Conservation (phyloP, 139 green algal species). For the Mychonastes homosphaera region DNA sequence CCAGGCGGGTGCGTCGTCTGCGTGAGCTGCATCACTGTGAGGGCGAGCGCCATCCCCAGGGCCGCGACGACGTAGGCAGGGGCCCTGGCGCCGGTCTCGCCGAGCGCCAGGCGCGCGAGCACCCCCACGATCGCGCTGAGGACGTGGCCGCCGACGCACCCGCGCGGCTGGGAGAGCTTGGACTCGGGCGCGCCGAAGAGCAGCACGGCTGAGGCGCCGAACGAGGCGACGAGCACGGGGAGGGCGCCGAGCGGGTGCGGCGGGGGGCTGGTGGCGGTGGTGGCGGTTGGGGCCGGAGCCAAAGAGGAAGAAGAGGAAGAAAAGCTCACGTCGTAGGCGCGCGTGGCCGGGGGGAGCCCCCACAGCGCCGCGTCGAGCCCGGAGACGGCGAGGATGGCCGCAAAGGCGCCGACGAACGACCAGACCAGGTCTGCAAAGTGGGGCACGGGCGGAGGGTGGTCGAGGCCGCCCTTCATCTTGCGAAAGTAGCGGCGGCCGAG, state of each 20-base stretch:
- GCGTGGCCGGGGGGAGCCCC: not conserved
- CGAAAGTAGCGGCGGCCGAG: constrained; percentile 3
- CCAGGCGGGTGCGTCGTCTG: constrained; percentile 31
- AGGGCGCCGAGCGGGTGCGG: constrained; percentile 14
- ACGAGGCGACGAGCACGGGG: constrained; percentile 26
- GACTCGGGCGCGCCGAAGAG: constrained; percentile 29
- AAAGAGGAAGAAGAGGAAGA: too few relatives aligned
- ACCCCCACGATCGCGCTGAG: constrained; percentile 26
- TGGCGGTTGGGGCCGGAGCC: too few relatives aligned
- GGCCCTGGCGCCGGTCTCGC: too few relatives aligned
- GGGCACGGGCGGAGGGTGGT: constrained; percentile 5
- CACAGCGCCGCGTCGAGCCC: constrained; percentile 2
- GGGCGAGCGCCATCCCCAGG: constrained; percentile 32
- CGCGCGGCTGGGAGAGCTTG: constrained; percentile 30
- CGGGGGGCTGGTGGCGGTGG: too few relatives aligned
- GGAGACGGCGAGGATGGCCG: constrained; percentile 8
- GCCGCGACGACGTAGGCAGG: constrained; percentile 13
- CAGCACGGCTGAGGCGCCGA: constrained; percentile 37
- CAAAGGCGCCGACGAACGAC: constrained; percentile 31
- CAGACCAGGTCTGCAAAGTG: not conserved
- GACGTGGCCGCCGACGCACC: constrained; percentile 28
- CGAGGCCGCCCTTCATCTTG: constrained; percentile 13
- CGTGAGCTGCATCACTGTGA: constrained; percentile 28
- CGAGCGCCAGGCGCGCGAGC: constrained; percentile 13
- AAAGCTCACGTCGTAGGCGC: constrained; percentile 1